Evolutionary conservation across 257 asterid species (phyloP), one percentile per base, ranked within the genome.

Genomic region (Primulina huaijiensis): DNA sequence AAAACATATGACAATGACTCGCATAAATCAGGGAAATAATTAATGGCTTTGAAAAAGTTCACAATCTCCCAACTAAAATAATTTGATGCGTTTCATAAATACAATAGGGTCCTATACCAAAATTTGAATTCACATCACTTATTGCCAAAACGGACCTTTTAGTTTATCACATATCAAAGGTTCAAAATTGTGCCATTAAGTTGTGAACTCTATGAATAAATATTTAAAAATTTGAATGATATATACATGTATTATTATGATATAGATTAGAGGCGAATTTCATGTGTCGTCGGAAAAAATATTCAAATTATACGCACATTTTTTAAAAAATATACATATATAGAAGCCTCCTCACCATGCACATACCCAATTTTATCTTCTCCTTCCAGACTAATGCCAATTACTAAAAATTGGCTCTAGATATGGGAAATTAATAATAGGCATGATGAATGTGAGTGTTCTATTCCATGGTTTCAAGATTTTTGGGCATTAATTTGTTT

Each of bases 31-130:
- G 33, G 59, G 30, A 23, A 60, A 29, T n/a, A 75, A 65, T 76
- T 46, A 40, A 70, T 64, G 70, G 68, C 52, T 57, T 58, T 23
- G 7, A 30, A 33, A 65, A 70, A 37, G 33, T 55, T 19, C 60
- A 63, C 67, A 55, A 55, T 69, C 50, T 68, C 58, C 75, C 79
- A 69, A 68, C 74, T 40, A 62, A 12, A 60, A 40, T 40, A 17
- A 60, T 16, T 35, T 35, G 56, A 30, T 57, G 43, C 52, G 30
- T 7, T 60, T 74, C 23, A 21, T 63, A 62, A 57, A 4, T 57
- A 62, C 60, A 21, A 71, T 10, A 29, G 16, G 38, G 64, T 3
- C 75, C 68, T 57, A 71, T 59, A 23, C 35, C 69, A 33, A 50
- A 43, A 70, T 69, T 29, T 62, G 29, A 33, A 6, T 17, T 62